A percentile compares a stretch with the other conserved stretches of the same genome.
phyloP scores from a whole-genome alignment of 768 basidiomycete species.

The Terana coerulea region DNA sequence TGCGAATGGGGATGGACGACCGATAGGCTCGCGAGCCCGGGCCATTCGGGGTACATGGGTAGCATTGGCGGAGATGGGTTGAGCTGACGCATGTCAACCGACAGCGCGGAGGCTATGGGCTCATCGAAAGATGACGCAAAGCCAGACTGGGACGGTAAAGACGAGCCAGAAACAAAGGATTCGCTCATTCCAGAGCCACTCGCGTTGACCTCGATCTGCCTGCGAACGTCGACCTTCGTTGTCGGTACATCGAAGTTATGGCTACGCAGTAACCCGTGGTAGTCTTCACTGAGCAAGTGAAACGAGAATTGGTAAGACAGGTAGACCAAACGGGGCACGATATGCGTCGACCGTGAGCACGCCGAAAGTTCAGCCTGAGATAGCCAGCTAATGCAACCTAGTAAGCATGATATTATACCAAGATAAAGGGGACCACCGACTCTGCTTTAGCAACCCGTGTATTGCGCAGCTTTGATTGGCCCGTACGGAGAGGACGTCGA shows the following conservation, averaged over 20 bases:
- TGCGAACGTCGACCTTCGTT: slow-evolving; percentile 64
- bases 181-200: slow-evolving; percentile 38
- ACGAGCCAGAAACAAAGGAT: slow-evolving; percentile 52
- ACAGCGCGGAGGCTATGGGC: slow-evolving; percentile 71
- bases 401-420: slow-evolving; percentile 9
- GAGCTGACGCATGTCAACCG: slow-evolving; percentile 53
- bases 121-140: slow-evolving; percentile 69
- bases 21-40: slow-evolving; percentile 35
- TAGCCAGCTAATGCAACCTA: slow-evolving; percentile 46
- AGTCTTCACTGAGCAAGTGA: slow-evolving; percentile 69
- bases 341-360: slow-evolving; percentile 47
- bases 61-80: slow-evolving; percentile 41
- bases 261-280: slow-evolving; percentile 70
- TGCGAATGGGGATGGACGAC: slow-evolving; percentile 55
- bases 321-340: slow-evolving; percentile 76
- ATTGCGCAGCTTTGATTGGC: slow-evolving; percentile 1
- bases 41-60: slow-evolving; percentile 84
- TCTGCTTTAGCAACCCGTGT: slow-evolving; percentile 26
- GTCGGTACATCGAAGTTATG: slow-evolving; percentile 57
- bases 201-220: slow-evolving; percentile 64
- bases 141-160: slow-evolving; percentile 39
- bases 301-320: slow-evolving; percentile 85
- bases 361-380: slow-evolving; percentile 84
- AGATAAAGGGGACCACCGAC: slow-evolving; percentile 23
- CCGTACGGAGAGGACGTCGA: slow-evolving; percentile 28